Evolutionary conservation across 1,139 yeast genomes (phyloP).

Genomic region (Williopsis jadinii): DNA sequence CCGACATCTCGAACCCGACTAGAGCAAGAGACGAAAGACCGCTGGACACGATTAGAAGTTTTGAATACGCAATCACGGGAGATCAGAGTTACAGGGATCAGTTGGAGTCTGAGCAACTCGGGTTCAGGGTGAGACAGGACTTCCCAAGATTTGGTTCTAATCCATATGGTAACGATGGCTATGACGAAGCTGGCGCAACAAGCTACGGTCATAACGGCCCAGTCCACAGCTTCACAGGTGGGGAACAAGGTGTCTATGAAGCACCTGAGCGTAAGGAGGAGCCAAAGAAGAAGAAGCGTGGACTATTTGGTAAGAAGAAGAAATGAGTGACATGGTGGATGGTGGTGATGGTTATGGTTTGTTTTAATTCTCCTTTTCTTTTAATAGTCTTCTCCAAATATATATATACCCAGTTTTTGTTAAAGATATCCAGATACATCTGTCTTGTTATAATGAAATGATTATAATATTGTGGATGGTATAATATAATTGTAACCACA

Average conservation of each 20-base stretch:
- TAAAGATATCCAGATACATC: too few relatives aligned
- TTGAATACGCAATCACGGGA: slow-evolving; percentile 91
- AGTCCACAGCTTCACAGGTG: slow-evolving; percentile 20
- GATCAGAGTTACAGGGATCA: slow-evolving; percentile 71
- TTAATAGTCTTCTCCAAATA: too few relatives aligned
- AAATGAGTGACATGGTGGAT: background rate
- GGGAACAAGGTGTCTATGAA: slow-evolving; percentile 61
- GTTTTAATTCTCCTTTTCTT: too few relatives aligned
- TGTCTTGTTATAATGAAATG: too few relatives aligned
- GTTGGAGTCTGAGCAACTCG: slow-evolving; percentile 67
- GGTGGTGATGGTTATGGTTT: too few relatives aligned
- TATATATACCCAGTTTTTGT: too few relatives aligned
- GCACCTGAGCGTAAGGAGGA: slow-evolving; percentile 43
- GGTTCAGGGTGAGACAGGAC: slow-evolving; percentile 67
- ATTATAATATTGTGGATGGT: too few relatives aligned
- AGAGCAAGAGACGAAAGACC: slow-evolving; percentile 92
- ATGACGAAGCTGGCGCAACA: slow-evolving; percentile 1
- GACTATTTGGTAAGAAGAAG: slow-evolving; percentile 71
- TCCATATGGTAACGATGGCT: slow-evolving; percentile 24
- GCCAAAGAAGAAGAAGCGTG: slow-evolving; percentile 56
- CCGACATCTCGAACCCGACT: slow-evolving; percentile 89
- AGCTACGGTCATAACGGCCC: slow-evolving; percentile 5
- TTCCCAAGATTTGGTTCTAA: slow-evolving; percentile 35
- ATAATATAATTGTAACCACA: too few relatives aligned
- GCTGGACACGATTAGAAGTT: slow-evolving; percentile 84